These are phyloP conservation scores for Vigna mungo DNA, from an alignment of 306 rosid species.

Conservation along the genomic window DNA sequence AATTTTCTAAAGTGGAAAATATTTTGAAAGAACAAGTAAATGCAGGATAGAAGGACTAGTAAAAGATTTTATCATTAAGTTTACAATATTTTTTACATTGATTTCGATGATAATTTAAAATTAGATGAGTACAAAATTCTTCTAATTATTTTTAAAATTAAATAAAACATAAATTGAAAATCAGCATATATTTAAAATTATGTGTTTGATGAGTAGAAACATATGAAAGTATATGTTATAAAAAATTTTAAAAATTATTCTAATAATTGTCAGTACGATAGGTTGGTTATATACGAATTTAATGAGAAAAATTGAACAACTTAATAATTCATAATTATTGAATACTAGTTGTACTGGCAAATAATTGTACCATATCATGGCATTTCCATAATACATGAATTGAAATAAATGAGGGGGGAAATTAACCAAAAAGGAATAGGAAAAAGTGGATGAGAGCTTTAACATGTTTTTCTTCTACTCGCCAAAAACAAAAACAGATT, in stretches of 20 bases:
- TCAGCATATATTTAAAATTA: neutral
- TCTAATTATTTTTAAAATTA: neutral
- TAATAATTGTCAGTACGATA: slow-evolving; percentile 8
- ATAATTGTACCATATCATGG: slow-evolving; percentile 13
- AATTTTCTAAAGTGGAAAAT: neutral
- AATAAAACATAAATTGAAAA: neutral
- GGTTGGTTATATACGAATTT: slow-evolving; percentile 7
- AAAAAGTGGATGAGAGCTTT: neutral
- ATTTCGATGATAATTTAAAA: neutral
- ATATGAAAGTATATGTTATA: neutral
- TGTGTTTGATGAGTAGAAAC: neutral
- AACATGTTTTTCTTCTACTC: neutral
- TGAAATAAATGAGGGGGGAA: neutral
- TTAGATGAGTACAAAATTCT: neutral
- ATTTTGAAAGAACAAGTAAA: neutral
- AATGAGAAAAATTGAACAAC: slow-evolving; percentile 18
- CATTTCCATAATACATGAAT: slow-evolving; percentile 3
- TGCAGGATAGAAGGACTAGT: neutral
- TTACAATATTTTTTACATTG: neutral
- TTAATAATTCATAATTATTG: slow-evolving; percentile 25
- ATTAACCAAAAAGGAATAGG: neutral
- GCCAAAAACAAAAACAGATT: neutral
- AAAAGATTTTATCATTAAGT: neutral
- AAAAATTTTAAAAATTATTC: neutral
- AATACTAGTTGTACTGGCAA: slow-evolving; percentile 16